Base-by-base conservation (phyloP, 495 filamentous ascomycete species). In the Tuber brumale region DNA sequence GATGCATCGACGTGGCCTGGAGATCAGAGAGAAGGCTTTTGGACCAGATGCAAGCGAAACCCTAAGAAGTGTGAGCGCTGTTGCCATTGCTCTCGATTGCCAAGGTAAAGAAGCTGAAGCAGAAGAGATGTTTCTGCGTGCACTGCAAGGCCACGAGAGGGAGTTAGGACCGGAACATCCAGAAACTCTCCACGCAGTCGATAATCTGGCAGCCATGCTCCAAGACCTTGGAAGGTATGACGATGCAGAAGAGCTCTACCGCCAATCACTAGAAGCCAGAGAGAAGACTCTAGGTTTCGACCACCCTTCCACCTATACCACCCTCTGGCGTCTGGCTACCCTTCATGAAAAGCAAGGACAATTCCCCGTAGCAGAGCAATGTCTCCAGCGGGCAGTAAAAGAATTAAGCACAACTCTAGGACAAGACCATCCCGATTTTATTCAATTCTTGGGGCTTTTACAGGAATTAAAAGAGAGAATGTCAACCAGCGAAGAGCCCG, bases 171-270 rank as follows among this genome's bases (percentile, higher is more conserved):
- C 74, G 44, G 74, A 81, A 46, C 76, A 82, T 51, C 31, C 61
- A 21, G 76, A 48, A 39, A 81, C 80, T 41, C 73, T 80, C 44
- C 1, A 4, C 7, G 74, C 78, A 18, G 61, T 74, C 27, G 18
- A 72, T n/a, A 74, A 51, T 46, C 69, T 81, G 1, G 80, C 79
- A 27, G 0, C 0, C 10, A 23, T 77, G 27, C 74, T 81, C 19
- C 2, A 71, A 6, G 69, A 75, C 27, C 61, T 83, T 51, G 80
- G 77, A 1, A 69, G 74, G 69, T 80, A 83, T 71, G 76, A 77
- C 45, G 71, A 73, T 72, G 83, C 82, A 5, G 48, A 75, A 27
- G 76, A 84, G 57, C 75, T 69, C 69, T 80, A 75, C 74, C 48
- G 70, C 41, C 78, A 70, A 72, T 61, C 81, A 14, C 46, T 83